These are phyloP conservation scores for Metarhizium anisopliae DNA, from an alignment of 2,329 filamentous ascomycete species.

Conservation along the genomic window DNA sequence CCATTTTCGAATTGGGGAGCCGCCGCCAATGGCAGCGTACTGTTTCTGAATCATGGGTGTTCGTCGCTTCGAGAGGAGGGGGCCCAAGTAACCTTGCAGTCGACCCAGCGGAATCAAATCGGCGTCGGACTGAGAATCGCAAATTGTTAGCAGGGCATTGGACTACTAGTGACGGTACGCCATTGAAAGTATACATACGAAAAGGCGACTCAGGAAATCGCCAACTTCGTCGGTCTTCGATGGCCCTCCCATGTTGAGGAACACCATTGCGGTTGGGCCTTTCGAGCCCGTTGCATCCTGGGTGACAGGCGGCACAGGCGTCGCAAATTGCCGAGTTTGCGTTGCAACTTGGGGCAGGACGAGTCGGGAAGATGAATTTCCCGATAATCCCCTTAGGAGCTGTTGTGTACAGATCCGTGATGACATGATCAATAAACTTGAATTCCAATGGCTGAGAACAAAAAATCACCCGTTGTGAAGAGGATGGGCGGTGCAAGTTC, in stretches of 20 bases:
- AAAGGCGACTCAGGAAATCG: slow-evolving; percentile 81
- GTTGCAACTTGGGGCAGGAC: slow-evolving; percentile 19
- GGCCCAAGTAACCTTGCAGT: slow-evolving; percentile 83
- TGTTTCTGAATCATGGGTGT: slow-evolving; percentile 97
- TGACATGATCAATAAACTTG: slow-evolving; percentile 17
- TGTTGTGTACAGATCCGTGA: slow-evolving; percentile 20
- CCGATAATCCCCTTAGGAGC: slow-evolving; percentile 18
- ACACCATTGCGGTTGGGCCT: slow-evolving; percentile 94
- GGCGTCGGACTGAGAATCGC: slow-evolving; percentile 61
- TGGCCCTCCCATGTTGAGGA: slow-evolving; percentile 97
- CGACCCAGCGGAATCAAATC: slow-evolving; percentile 94
- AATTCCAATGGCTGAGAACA: not conserved
- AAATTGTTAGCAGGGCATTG: slow-evolving; percentile 2
- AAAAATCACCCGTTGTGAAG: not conserved
- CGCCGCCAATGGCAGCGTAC: slow-evolving; percentile 89
- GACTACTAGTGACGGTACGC: not conserved
- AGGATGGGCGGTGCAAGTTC: not conserved
- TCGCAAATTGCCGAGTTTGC: slow-evolving; percentile 26
- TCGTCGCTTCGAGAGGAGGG: slow-evolving; percentile 73
- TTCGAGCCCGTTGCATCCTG: slow-evolving; percentile 62
- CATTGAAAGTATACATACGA: slow-evolving; percentile 50
- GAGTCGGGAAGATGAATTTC: slow-evolving; percentile 17
- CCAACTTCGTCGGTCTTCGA: slow-evolving; percentile 81
- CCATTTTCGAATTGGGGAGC: slow-evolving; percentile 98
- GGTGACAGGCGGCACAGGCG: slow-evolving; percentile 62